These are phyloP conservation scores for Didymosphaeria variabile DNA, from an alignment of 2,329 filamentous ascomycete genomes.

Conservation along the genomic window DNA sequence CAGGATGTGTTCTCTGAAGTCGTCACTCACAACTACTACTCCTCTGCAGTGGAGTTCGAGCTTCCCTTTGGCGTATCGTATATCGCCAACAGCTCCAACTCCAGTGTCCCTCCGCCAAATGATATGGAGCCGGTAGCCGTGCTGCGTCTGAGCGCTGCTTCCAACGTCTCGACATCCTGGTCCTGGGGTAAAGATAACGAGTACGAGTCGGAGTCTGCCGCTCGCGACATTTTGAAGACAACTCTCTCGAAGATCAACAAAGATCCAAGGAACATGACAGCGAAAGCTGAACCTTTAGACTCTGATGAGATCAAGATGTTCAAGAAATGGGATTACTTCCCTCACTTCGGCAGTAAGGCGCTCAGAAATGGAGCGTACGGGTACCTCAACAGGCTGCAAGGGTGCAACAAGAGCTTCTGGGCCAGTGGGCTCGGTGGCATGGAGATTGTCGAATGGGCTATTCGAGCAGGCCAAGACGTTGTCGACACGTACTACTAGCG, in stretches of 20 bases:
- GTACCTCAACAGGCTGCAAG: conserved; percentile 46
- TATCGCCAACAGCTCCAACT: conserved; percentile 36
- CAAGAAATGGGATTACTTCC: conserved; percentile 52
- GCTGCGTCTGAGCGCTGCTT: conserved; percentile 39
- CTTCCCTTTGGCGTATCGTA: conserved; percentile 50
- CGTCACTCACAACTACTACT: conserved; percentile 48
- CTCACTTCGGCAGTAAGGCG: conserved; percentile 43
- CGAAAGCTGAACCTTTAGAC: conserved; percentile 27
- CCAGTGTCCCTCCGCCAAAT: conserved; percentile 41
- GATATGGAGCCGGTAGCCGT: conserved; percentile 46
- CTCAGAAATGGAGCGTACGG: conserved; percentile 40
- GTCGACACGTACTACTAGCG: conserved; percentile 45
- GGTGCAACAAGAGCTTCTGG: conserved; percentile 49
- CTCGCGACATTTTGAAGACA: conserved; percentile 36
- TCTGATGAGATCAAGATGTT: conserved; percentile 43
- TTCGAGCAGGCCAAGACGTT: conserved; percentile 46
- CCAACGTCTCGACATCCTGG: conserved; percentile 47
- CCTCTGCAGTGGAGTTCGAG: conserved; percentile 42
- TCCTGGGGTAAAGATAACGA: conserved; percentile 48
- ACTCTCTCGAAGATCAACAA: conserved; percentile 48
- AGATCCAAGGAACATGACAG: conserved; percentile 45
- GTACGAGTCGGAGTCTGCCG: conserved; percentile 39
- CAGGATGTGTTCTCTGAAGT: conserved; percentile 43
- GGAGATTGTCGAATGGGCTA: conserved; percentile 51
- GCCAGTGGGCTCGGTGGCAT: conserved; percentile 49